phyloP scores from a whole-genome alignment of 2,329 filamentous ascomycete genomes.

The Pseudogymnoascus sp. region DNA sequence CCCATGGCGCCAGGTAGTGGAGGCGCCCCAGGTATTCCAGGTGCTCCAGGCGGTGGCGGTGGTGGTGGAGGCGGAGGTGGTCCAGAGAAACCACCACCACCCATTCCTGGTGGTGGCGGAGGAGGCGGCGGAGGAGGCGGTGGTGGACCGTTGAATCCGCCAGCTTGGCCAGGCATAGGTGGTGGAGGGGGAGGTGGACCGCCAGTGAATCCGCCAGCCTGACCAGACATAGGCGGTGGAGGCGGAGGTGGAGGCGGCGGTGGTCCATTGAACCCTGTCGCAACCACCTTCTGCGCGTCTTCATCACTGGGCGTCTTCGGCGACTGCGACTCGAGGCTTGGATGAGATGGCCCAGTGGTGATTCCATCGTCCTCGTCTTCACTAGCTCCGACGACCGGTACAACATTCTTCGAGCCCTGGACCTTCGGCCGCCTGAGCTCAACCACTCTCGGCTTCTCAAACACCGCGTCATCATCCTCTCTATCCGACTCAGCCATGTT shows the following conservation, averaged over 20 bases:
- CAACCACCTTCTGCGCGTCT: slow-evolving; percentile 15
- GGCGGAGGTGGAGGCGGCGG: slow-evolving; percentile 30
- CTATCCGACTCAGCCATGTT: slow-evolving; percentile 32
- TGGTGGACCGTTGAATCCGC: slow-evolving; percentile 25
- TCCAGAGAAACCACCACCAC: slow-evolving; percentile 17
- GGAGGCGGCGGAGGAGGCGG: slow-evolving; percentile 29
- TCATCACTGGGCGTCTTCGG: slow-evolving; percentile 43
- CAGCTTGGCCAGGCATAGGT: slow-evolving; percentile 29
- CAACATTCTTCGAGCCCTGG: slow-evolving; percentile 28
- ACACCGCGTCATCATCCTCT: slow-evolving; percentile 45
- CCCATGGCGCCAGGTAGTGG: slow-evolving; percentile 37
- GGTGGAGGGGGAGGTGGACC: slow-evolving; percentile 35
- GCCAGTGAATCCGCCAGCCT: slow-evolving; percentile 30
- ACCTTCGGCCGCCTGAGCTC: slow-evolving; percentile 63
- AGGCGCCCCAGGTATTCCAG: slow-evolving; percentile 36
- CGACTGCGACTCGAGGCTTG: slow-evolving; percentile 59
- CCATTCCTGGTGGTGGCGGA: slow-evolving; percentile 30
- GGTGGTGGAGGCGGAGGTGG: slow-evolving; percentile 34
- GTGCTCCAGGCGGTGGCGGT: slow-evolving; percentile 31
- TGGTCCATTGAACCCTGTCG: slow-evolving; percentile 19
- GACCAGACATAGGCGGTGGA: slow-evolving; percentile 32
- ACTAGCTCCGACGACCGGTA: slow-evolving; percentile 44
- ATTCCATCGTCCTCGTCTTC: slow-evolving; percentile 46
- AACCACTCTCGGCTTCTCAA: slow-evolving; percentile 67
- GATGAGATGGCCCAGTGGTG: slow-evolving; percentile 67